Evolutionary conservation across 768 basidiomycete genomes (phyloP), one percentile per base, ranked within the genome.

Genomic region (Stropharia rugosoannulata): DNA sequence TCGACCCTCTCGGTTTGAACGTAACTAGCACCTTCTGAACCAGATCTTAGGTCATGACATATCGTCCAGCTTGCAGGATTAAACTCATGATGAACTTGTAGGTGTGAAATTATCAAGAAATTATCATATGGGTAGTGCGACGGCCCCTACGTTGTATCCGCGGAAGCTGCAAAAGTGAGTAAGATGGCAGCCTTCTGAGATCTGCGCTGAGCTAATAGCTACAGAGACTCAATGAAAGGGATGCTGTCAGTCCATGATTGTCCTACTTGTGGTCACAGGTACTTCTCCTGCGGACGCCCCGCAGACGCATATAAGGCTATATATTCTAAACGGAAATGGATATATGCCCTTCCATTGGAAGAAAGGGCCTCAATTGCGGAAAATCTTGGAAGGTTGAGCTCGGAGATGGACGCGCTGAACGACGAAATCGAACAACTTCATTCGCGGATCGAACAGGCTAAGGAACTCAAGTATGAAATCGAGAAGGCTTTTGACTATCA

Each of bases 401-500:
- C 42, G 13, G 40, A 59, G 25, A 36, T 59, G 11, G 37, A 41
- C n/a, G 18, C 18, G 8, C 6, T 59, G 25, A 47, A 55, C 19
- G 19, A 46, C 43, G 53, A 59, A n/a, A 25, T 55, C 2, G 32
- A 13, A n/a, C 48, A 44, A 11, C 32, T 59, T 18, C 27, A 36
- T 25, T 39, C 41, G 1, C 32, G 49, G 11, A 55, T 59, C 5
- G 5, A 46, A n/a, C 32, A 38, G 10, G 36, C 49, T 13, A 49
- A 55, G 40, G 35, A 16, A 19, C 55, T 25, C 3, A 40, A 32
- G n/a, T 5, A 9, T n/a, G 55, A 56, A 18, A 19, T 44, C 22
- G 49, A 59, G 15, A 48, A 43, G 9, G 39, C 57, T 19, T 39
- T 55, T 9, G 49, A 10, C 37, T 51, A 51, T 43, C 53, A 55